Evolutionary conservation across 441 rosid genomes (phyloP).

Genomic region (Syzygium malaccense): DNA sequence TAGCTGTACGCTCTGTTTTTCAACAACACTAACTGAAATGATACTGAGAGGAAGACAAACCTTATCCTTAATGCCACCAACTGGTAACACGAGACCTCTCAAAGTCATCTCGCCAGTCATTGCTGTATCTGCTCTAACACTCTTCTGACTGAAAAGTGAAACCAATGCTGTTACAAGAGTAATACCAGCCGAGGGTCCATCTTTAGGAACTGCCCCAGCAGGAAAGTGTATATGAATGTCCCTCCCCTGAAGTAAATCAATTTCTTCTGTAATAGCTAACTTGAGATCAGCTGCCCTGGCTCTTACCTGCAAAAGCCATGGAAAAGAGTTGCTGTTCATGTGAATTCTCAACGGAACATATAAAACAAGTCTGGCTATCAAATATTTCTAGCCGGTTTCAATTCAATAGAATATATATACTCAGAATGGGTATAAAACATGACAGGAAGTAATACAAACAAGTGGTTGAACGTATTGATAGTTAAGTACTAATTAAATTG

Average conservation of each 20-base stretch:
- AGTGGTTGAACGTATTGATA: background rate
- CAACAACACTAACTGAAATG: background rate
- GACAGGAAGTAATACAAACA: background rate
- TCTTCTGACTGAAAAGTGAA: slow-evolving; percentile 77
- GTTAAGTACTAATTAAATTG: background rate
- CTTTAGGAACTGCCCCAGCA: slow-evolving; percentile 97
- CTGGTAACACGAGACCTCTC: slow-evolving; percentile 98
- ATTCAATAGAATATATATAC: background rate
- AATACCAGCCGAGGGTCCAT: slow-evolving; percentile 99
- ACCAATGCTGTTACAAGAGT: slow-evolving; percentile 94
- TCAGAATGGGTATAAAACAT: background rate
- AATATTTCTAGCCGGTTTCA: background rate
- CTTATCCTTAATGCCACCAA: slow-evolving; percentile 98
- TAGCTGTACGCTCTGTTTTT: background rate
- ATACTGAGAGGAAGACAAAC: slow-evolving; percentile 16
- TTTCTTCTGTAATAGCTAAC: slow-evolving; percentile 49
- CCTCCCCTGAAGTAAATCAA: slow-evolving; percentile 74
- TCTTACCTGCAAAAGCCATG: slow-evolving; percentile 51
- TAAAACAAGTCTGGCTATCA: background rate
- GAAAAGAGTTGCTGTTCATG: background rate
- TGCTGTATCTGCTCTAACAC: slow-evolving; percentile 95
- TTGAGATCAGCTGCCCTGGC: slow-evolving; percentile 81
- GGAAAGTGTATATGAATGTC: slow-evolving; percentile 98
- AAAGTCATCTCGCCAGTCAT: slow-evolving; percentile 99
- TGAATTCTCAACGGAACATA: background rate